phyloP scores from a whole-genome alignment of 306 rosid species.

The Spatholobus suberectus region DNA sequence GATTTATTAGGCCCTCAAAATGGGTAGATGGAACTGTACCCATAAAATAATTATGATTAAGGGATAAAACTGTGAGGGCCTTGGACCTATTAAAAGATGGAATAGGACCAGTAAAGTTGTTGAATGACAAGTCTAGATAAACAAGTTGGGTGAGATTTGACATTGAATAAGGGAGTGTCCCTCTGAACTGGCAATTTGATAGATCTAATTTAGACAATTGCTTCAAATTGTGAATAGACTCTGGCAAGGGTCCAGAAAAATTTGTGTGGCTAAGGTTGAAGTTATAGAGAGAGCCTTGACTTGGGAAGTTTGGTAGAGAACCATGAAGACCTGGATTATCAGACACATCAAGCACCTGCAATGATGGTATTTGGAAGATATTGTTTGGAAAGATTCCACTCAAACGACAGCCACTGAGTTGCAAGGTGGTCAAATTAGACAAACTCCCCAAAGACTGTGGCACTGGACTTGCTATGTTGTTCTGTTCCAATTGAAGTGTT shows the following conservation, averaged over 20 bases:
- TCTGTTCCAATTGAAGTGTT: neutral
- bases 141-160: conserved; percentile 10
- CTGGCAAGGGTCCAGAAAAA: neutral
- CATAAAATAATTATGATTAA: neutral
- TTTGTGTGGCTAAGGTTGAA: conserved; percentile 8
- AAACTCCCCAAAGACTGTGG: neutral
- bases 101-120: neutral
- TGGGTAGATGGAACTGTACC: conserved; percentile 2
- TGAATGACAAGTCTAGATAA: conserved; percentile 1
- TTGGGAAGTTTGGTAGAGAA: neutral
- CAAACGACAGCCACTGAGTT: neutral
- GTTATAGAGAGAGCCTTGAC: neutral
- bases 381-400: neutral
- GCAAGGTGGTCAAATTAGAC: neutral
- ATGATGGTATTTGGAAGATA: conserved; percentile 19
- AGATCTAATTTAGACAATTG: conserved; percentile 3
- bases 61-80: conserved; percentile 7
- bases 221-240: conserved; percentile 8
- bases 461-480: neutral
- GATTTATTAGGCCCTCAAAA: conserved; percentile 25
- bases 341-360: conserved; percentile 11
- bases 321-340: conserved; percentile 17
- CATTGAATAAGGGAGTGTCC: neutral
- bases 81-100: conserved; percentile 21
- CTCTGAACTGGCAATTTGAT: neutral